phyloP scores from a whole-genome alignment of 2,329 filamentous ascomycete species.

The Botrytis pseudocinerea region DNA sequence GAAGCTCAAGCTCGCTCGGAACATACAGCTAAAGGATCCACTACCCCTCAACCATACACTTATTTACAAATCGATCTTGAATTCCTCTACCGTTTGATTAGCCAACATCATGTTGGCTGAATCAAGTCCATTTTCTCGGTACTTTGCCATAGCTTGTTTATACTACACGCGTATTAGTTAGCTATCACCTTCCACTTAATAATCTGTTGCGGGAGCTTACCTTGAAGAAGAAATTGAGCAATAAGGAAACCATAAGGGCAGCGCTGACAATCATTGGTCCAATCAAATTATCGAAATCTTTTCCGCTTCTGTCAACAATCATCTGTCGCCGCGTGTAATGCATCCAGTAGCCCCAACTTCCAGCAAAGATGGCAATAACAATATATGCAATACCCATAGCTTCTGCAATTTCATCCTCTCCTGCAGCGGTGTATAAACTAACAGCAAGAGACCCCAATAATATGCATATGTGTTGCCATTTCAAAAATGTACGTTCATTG shows the following conservation, averaged over 20 bases:
- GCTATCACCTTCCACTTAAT: background rate
- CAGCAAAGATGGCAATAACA: constrained; percentile 76
- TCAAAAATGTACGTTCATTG: constrained; percentile 97
- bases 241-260: constrained; percentile 74
- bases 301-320: constrained; percentile 83
- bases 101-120: constrained; percentile 17
- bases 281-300: constrained; percentile 86
- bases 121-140: background rate
- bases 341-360: constrained; percentile 84
- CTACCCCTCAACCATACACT: constrained; percentile 10
- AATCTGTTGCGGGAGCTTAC: constrained; percentile 46
- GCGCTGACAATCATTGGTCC: constrained; percentile 83
- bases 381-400: constrained; percentile 83
- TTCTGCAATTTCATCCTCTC: constrained; percentile 73
- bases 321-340: constrained; percentile 73
- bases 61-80: constrained; percentile 26
- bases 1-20: background rate
- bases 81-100: background rate
- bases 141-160: constrained; percentile 30
- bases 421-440: constrained; percentile 85
- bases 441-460: constrained; percentile 82
- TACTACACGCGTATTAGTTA: constrained; percentile 32
- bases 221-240: constrained; percentile 88
- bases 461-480: constrained; percentile 95
- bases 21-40: constrained; percentile 6